phyloP scores from a whole-genome alignment of 176 grass and related monocot species.

The Dactylis glomerata region DNA sequence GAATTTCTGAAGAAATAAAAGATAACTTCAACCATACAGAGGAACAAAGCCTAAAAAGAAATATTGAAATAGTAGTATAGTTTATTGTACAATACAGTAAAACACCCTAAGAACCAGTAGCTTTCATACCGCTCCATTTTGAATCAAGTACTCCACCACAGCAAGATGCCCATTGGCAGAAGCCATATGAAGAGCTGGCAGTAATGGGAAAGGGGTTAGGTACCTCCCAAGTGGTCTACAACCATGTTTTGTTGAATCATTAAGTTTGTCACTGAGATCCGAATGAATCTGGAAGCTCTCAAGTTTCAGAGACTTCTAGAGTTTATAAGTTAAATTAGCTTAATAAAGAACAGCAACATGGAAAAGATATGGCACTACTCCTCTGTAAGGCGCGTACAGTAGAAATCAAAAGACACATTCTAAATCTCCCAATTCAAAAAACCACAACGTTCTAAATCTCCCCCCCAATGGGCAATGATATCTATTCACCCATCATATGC shows the following conservation, averaged over 20 bases:
- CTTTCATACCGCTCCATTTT: conserved; percentile 71
- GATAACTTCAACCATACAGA: background rate
- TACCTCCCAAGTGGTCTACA: background rate
- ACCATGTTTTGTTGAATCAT: background rate
- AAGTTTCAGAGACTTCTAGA: background rate
- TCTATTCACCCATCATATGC: background rate
- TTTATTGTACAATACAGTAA: background rate
- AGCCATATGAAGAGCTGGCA: conserved; percentile 91
- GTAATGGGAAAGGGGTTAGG: conserved; percentile 17
- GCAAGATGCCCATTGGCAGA: conserved; percentile 85
- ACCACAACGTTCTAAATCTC: background rate
- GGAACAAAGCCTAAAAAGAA: background rate
- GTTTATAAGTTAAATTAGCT: background rate
- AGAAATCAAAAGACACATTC: background rate
- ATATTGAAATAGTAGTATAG: background rate
- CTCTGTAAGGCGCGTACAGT: background rate
- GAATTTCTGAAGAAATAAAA: background rate
- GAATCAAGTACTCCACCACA: conserved; percentile 90
- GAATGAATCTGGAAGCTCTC: background rate
- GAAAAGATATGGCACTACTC: background rate
- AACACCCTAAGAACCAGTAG: background rate
- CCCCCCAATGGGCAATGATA: background rate
- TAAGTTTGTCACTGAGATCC: background rate
- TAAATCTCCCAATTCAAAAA: background rate
- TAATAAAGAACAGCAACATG: background rate